Evolutionary conservation across 2,329 filamentous ascomycete species (phyloP).

Genomic region (Fusarium bulbicola): DNA sequence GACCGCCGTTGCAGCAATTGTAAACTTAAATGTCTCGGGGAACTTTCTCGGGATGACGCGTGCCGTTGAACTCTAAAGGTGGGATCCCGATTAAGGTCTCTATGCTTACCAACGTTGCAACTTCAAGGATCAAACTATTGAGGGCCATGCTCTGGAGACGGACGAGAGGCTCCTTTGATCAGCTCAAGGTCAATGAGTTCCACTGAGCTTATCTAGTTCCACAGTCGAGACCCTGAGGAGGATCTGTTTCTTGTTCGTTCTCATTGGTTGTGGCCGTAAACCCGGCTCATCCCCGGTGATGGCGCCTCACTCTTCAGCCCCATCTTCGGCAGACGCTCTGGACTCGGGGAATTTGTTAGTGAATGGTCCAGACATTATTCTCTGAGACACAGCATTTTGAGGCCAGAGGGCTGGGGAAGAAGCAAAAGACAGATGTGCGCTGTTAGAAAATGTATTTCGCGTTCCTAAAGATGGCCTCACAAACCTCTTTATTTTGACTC

Average conservation of each 20-base stretch:
- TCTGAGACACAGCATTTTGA: neutral
- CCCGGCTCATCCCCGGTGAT: neutral
- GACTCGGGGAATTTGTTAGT: neutral
- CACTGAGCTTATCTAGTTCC: constrained; percentile 23
- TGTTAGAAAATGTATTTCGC: no score
- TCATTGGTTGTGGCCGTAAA: neutral
- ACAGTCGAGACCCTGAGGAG: neutral
- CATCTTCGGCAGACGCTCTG: neutral
- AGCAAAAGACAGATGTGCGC: rapidly evolving
- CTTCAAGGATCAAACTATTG: neutral
- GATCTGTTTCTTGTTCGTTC: neutral
- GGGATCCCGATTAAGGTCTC: neutral
- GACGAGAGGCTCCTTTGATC: neutral
- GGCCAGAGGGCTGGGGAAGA: neutral
- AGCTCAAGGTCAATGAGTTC: neutral
- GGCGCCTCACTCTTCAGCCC: neutral
- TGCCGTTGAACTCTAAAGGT: neutral
- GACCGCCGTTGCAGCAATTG: neutral
- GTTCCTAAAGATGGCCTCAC: rapidly evolving
- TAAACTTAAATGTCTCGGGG: neutral
- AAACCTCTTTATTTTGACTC: neutral
- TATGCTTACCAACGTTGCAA: neutral
- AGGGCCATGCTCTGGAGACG: neutral
- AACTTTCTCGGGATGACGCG: neutral
- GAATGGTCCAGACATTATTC: neutral